Percentiles rank a stretch among this genome's conserved stretches.
Conservation (phyloP, 257 asterid species). For the Oldenlandia corymbosa region DNA sequence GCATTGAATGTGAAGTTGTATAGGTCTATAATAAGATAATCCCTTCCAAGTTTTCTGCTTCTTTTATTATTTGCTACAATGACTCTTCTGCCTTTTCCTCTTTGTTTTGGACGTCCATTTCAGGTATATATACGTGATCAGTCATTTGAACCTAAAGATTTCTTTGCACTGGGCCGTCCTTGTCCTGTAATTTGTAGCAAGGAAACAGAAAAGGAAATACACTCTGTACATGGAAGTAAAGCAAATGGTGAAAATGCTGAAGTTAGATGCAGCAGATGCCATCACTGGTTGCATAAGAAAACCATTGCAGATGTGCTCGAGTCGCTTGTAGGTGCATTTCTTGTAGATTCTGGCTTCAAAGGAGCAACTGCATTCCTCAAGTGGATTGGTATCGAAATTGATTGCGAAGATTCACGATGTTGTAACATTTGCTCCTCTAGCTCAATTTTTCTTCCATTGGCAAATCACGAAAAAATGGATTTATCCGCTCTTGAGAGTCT, state of each 20-base stretch:
- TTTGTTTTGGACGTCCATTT: no score
- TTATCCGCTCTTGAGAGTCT: constrained; percentile 46
- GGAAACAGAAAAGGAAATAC: constrained; percentile 52
- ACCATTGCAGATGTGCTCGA: constrained; percentile 88
- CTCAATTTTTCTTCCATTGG: constrained; percentile 49
- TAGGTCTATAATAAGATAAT: background rate
- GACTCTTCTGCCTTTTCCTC: background rate
- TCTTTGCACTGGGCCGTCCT: constrained; percentile 69
- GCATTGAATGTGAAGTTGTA: background rate
- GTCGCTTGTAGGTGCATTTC: constrained; percentile 88
- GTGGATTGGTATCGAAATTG: constrained; percentile 78
- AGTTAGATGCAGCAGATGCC: constrained; percentile 74
- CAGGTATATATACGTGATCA: constrained; percentile 94
- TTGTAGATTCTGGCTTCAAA: constrained; percentile 84
- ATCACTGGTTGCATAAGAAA: constrained; percentile 84
- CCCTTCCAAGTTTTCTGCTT: background rate
- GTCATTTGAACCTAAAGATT: constrained; percentile 62
- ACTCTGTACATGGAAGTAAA: constrained; percentile 32
- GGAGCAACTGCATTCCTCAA: constrained; percentile 82
- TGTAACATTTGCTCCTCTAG: constrained; percentile 53
- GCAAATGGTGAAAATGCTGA: constrained; percentile 31
- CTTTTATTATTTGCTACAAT: constrained; percentile 8
- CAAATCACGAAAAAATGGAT: constrained; percentile 40
- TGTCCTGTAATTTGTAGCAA: constrained; percentile 60
- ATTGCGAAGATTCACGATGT: constrained; percentile 41